A percentile compares a stretch with the other conserved stretches of the same genome.
Conservation (phyloP, 495 filamentous ascomycete genomes). For the Elasticomyces elasticus region DNA sequence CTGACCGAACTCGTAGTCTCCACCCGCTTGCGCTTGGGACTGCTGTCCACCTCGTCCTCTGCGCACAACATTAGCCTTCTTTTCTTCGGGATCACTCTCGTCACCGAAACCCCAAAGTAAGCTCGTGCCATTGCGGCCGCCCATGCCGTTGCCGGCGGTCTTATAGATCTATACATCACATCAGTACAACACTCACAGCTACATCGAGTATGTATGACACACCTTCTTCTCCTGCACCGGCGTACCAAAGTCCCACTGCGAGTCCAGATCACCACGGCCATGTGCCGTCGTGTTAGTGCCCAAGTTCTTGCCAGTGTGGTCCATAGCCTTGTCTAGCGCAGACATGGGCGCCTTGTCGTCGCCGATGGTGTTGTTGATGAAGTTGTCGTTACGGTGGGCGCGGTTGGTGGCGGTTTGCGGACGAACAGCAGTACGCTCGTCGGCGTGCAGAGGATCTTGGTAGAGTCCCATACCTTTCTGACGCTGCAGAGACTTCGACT, state of each 20-base stretch:
- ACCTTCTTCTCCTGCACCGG: constrained; percentile 5
- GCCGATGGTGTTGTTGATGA: constrained; percentile 62
- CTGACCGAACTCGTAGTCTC: background rate
- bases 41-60: background rate
- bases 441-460: constrained; percentile 59
- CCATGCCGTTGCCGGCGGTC: constrained; percentile 65
- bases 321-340: constrained; percentile 7
- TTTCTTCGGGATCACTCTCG: constrained; percentile 25
- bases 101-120: constrained; percentile 54
- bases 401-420: constrained; percentile 54
- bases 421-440: constrained; percentile 31
- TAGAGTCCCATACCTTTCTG: constrained; percentile 65
- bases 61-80: background rate
- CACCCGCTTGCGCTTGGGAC: background rate
- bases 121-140: constrained; percentile 52
- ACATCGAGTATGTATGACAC: background rate
- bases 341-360: constrained; percentile 55
- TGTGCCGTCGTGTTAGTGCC: background rate
- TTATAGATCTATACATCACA: constrained; percentile 9
- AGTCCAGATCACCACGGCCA: constrained; percentile 15
- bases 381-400: constrained; percentile 58
- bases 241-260: constrained; percentile 10
- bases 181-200: background rate
- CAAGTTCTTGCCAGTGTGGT: constrained; percentile 8
- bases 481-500: constrained; percentile 26